Percentiles rank a stretch among this genome's conserved stretches.
Evolutionary conservation across 2,329 filamentous ascomycete genomes (phyloP).

Genomic region (Fusarium buharicum): DNA sequence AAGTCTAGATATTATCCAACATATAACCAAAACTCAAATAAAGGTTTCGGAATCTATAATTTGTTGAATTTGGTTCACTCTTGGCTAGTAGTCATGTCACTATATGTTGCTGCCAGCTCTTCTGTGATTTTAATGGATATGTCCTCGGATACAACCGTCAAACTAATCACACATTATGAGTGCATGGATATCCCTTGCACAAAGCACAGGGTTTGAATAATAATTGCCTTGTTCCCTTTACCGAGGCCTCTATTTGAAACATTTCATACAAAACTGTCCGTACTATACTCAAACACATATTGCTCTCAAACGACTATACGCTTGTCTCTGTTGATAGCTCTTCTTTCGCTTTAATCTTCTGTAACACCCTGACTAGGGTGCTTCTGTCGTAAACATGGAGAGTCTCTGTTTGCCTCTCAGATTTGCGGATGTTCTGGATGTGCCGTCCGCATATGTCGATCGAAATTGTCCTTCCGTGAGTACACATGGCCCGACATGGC

Average conservation of each 20-base stretch:
- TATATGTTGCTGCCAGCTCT: too few species aligned
- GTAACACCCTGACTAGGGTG: constrained; percentile 8
- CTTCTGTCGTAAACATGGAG: constrained; percentile 34
- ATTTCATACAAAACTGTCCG: constrained; percentile 16
- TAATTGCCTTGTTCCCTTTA: neutral
- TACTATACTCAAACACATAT: constrained; percentile 27
- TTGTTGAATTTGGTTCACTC: too few species aligned
- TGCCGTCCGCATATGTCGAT: constrained; percentile 45
- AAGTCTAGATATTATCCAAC: too few species aligned
- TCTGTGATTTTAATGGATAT: too few species aligned
- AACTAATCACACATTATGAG: too few species aligned
- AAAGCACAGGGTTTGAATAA: constrained; percentile 4
- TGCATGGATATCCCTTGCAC: neutral
- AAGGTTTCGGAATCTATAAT: too few species aligned
- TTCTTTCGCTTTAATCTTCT: constrained; percentile 17
- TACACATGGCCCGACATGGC: constrained; percentile 44
- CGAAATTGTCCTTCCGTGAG: constrained; percentile 46
- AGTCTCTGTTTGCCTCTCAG: constrained; percentile 38
- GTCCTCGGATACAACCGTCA: too few species aligned
- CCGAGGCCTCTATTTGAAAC: constrained; percentile 13
- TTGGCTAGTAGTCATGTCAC: too few species aligned
- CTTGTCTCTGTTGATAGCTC: constrained; percentile 15
- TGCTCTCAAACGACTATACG: constrained; percentile 15
- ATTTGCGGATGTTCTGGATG: constrained; percentile 42
- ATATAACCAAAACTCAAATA: too few species aligned